These are phyloP conservation scores for Craterostigma plantagineum DNA, from an alignment of 257 asterid genomes.

Conservation along the genomic window DNA sequence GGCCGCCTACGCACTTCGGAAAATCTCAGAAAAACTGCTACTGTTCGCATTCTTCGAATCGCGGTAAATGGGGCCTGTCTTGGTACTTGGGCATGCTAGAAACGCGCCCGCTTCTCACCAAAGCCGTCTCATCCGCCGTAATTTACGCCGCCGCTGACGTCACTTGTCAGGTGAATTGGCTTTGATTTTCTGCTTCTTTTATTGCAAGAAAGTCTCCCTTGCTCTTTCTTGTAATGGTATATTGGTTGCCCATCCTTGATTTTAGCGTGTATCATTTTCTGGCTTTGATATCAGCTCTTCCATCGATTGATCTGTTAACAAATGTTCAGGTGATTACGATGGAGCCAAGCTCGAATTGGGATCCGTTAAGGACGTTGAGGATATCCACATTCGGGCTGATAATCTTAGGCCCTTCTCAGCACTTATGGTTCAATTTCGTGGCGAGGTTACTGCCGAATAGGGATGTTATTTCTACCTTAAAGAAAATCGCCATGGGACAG, in stretches of 20 bases:
- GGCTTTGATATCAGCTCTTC: too few species aligned
- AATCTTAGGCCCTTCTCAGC: slow-evolving; percentile 65
- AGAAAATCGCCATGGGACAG: slow-evolving; percentile 68
- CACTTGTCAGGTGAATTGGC: slow-evolving; percentile 50
- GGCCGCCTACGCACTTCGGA: too few species aligned
- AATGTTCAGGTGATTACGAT: slow-evolving; percentile 41
- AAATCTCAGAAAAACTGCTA: too few species aligned
- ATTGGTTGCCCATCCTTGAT: too few species aligned
- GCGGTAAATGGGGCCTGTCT: slow-evolving; percentile 27
- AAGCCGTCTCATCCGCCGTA: slow-evolving; percentile 40
- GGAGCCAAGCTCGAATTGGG: slow-evolving; percentile 32
- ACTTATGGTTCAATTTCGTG: slow-evolving; percentile 60
- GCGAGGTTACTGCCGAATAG: slow-evolving; percentile 45
- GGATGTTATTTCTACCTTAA: slow-evolving; percentile 42
- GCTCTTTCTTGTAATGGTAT: background rate
- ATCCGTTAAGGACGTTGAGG: slow-evolving; percentile 44
- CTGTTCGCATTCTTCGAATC: slow-evolving; percentile 12
- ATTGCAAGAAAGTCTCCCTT: background rate
- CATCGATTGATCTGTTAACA: too few species aligned
- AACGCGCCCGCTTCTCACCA: slow-evolving; percentile 52
- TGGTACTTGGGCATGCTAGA: slow-evolving; percentile 71
- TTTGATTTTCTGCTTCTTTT: background rate
- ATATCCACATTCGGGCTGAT: slow-evolving; percentile 66
- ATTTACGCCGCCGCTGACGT: slow-evolving; percentile 69
- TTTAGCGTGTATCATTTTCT: too few species aligned